Evolutionary conservation across 1,284 basidiomycete genomes (phyloP).

Genomic region (Austroboletus rostrupii): DNA sequence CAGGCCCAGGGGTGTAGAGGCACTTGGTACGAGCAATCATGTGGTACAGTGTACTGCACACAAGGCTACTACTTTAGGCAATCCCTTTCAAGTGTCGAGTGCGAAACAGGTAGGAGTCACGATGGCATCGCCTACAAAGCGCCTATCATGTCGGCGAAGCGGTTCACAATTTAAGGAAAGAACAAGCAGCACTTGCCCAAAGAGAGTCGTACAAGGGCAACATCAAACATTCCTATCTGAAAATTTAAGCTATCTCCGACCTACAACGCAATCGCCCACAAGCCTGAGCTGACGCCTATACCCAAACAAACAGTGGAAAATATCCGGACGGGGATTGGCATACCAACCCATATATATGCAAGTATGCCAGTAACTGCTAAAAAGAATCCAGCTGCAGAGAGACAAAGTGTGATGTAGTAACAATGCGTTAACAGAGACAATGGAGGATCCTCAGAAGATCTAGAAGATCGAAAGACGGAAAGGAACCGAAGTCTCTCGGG

Average conservation of each 20-base stretch:
- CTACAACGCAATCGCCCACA: slow-evolving; percentile 26
- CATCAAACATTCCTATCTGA: neutral
- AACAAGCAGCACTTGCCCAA: neutral
- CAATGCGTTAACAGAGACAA: slow-evolving; percentile 22
- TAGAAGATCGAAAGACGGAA: neutral
- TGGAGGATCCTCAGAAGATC: slow-evolving; percentile 9
- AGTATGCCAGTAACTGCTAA: slow-evolving; percentile 27
- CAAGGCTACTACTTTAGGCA: no score
- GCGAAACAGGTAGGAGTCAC: no score
- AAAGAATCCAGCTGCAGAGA: slow-evolving; percentile 24
- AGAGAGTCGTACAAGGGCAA: neutral
- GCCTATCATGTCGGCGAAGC: no score
- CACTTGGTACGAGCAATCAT: no score
- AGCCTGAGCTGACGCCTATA: slow-evolving; percentile 11
- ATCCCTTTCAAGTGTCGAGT: no score
- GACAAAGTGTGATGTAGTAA: slow-evolving; percentile 23
- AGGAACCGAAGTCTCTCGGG: slow-evolving; percentile 1
- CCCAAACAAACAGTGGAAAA: slow-evolving; percentile 26
- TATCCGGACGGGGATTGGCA: slow-evolving; percentile 23
- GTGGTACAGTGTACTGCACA: no score
- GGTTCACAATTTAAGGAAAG: no score
- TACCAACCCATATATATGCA: slow-evolving; percentile 21
- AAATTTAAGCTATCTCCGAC: neutral
- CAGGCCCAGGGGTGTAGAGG: no score
- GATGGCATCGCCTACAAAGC: no score